Evolutionary conservation across 345 rosid genomes (phyloP).

Genomic region (Turritis glabra): DNA sequence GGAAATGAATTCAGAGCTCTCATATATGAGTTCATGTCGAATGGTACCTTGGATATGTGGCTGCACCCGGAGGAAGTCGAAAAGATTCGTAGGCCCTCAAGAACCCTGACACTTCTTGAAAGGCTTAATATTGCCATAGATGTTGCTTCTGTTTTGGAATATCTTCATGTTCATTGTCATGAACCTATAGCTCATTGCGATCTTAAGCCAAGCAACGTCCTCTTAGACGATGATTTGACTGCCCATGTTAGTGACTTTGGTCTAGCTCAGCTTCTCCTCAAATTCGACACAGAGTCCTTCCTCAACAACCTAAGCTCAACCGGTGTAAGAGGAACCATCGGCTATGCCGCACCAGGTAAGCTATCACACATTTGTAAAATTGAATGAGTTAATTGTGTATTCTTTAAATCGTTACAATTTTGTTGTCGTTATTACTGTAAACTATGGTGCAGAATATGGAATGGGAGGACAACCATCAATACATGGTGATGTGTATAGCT

Average conservation of each 20-base stretch:
- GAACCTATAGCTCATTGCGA: slow-evolving; percentile 9
- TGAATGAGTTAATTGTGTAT: no score
- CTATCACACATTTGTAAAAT: background rate
- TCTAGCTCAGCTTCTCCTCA: slow-evolving; percentile 2
- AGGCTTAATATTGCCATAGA: slow-evolving; percentile 38
- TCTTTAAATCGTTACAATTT: no score
- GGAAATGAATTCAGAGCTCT: slow-evolving; percentile 56
- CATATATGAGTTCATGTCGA: slow-evolving; percentile 46
- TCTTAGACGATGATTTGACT: slow-evolving; percentile 2
- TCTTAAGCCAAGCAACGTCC: slow-evolving; percentile 25
- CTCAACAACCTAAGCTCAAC: background rate
- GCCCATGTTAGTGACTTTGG: slow-evolving; percentile 33
- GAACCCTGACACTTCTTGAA: slow-evolving; percentile 28
- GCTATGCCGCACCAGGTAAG: slow-evolving; percentile 27
- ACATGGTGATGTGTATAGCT: slow-evolving; percentile 17
- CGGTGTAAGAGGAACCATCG: slow-evolving; percentile 3
- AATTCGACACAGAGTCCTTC: background rate
- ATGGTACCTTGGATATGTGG: slow-evolving; percentile 50
- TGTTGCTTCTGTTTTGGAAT: slow-evolving; percentile 13
- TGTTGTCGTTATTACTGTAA: background rate
- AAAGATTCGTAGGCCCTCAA: background rate
- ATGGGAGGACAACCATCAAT: slow-evolving; percentile 36
- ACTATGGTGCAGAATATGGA: slow-evolving; percentile 37
- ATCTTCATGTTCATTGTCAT: slow-evolving; percentile 16
- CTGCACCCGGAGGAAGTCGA: slow-evolving; percentile 21